Evolutionary conservation across 2,329 filamentous ascomycete species (phyloP).

Genomic region (Aaosphaeria arxii): DNA sequence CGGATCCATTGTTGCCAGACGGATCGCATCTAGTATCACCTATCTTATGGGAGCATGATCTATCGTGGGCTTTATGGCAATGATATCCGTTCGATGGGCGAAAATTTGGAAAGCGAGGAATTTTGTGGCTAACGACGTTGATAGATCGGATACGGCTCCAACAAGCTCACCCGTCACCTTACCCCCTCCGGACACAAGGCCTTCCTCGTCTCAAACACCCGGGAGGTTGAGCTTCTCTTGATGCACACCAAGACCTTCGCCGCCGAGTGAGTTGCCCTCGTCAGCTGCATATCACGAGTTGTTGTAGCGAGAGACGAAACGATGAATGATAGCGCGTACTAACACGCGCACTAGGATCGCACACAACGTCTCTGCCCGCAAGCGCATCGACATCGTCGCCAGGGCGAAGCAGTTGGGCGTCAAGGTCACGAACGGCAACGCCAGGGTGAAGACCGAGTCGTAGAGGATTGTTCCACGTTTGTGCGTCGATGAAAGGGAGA

Average conservation of each 20-base stretch:
- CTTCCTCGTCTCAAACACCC: conserved; percentile 93
- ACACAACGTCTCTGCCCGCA: conserved; percentile 96
- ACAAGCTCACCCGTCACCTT: conserved; percentile 99
- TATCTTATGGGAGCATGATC: too few species aligned
- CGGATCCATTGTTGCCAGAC: not conserved
- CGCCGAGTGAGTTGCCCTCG: conserved; percentile 74
- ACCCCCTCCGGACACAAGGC: conserved; percentile 99
- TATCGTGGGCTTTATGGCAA: not conserved
- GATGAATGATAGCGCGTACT: conserved; percentile 3
- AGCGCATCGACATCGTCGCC: conserved; percentile 96
- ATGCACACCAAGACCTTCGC: conserved; percentile 99
- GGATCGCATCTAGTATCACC: too few species aligned
- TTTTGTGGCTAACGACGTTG: not conserved
- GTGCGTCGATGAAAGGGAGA: too few species aligned
- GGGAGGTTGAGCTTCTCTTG: conserved; percentile 91
- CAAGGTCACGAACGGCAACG: conserved; percentile 99
- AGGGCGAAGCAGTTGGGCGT: conserved; percentile 97
- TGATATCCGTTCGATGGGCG: not conserved
- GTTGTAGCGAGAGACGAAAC: too few species aligned
- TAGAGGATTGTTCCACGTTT: conserved; percentile 39
- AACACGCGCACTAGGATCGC: conserved; percentile 66
- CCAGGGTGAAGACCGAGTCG: conserved; percentile 94
- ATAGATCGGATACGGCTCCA: conserved; percentile 97
- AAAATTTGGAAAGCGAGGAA: not conserved
- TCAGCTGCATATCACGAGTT: not conserved